Percentiles rank a stretch among this genome's conserved stretches.
Conservation (phyloP, 305 asterid species). For the Fraxinus dipetala region DNA sequence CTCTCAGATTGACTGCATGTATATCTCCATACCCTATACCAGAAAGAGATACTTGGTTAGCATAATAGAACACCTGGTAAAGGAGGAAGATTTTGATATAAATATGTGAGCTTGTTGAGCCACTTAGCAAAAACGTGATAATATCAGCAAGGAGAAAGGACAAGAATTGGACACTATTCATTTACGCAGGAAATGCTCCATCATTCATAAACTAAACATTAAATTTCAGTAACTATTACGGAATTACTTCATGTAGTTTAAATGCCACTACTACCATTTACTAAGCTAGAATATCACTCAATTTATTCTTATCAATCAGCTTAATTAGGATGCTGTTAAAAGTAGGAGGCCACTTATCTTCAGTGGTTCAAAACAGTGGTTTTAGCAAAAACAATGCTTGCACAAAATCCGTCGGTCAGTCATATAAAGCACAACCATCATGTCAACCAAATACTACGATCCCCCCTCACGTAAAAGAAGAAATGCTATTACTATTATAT, state of each 20-base stretch:
- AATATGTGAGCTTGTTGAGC: background rate
- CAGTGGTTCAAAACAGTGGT: background rate
- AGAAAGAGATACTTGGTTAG: background rate
- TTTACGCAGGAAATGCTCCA: background rate
- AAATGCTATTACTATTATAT: background rate
- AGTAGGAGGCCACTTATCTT: background rate
- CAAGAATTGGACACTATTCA: background rate
- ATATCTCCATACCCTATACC: conserved; percentile 86
- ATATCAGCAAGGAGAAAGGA: background rate
- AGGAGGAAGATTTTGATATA: background rate
- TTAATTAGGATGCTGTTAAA: background rate
- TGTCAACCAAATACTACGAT: background rate
- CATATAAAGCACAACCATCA: background rate
- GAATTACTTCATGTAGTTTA: background rate
- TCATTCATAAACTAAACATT: background rate
- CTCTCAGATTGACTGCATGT: conserved; percentile 86
- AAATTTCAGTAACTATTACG: background rate
- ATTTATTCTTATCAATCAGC: background rate
- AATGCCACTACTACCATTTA: background rate
- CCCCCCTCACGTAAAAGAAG: background rate
- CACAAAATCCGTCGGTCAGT: background rate
- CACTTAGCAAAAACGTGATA: background rate
- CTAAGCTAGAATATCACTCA: background rate
- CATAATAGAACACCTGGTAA: background rate
- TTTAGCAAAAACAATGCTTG: background rate